Base-by-base conservation (phyloP, 2,329 filamentous ascomycete species). In the Fusarium brachygibbosum region DNA sequence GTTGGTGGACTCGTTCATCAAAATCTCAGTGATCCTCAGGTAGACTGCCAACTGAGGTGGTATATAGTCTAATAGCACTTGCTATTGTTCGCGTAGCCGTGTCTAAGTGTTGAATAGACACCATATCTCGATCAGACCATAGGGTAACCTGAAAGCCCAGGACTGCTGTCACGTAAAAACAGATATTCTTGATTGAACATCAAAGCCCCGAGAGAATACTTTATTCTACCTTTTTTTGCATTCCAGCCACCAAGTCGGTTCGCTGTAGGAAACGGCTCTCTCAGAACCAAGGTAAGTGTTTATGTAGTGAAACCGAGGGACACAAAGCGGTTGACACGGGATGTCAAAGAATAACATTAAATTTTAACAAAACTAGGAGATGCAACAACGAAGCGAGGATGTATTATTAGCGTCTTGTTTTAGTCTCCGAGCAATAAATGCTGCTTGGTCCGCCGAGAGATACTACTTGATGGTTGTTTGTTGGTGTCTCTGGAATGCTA, bases 161-260 rank as follows among this genome's bases (percentile, higher is more conserved):
- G 3, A 23, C 3, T 16, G 7, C 3, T 13, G 4, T 8, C 9
- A 17, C 16, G 7, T 40, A 12, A 9, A 50, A 28, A 5, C 13
- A 17, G 14, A 40, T 37, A n/a, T 19, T 13, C 3, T 38, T 17
- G 21, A 40, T 23, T 38, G 6, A 17, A 17, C 25, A 12, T 17
- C 9, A 40, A 40, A 21, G 11, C 17, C 17, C 9, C 21, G 17
- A 10, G 35, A 38, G 5, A 23, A 25, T 29, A 11, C 12, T 19
- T 17, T 19, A 23, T 14, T 49, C 55, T 62, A 34, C 21, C 12
- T 60, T 72, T 57, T 6, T 17, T 28, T 55, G 25, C 68, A 68
- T 72, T 72, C 69, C 69, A 68, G 40, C 61, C 52, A 21, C 17
- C 32, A 2, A 21, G 11, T n/a, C 25, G n/a, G 7, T 5, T 3